Evolutionary conservation across 345 rosid genomes (phyloP).

Genomic region (Salix viminalis): DNA sequence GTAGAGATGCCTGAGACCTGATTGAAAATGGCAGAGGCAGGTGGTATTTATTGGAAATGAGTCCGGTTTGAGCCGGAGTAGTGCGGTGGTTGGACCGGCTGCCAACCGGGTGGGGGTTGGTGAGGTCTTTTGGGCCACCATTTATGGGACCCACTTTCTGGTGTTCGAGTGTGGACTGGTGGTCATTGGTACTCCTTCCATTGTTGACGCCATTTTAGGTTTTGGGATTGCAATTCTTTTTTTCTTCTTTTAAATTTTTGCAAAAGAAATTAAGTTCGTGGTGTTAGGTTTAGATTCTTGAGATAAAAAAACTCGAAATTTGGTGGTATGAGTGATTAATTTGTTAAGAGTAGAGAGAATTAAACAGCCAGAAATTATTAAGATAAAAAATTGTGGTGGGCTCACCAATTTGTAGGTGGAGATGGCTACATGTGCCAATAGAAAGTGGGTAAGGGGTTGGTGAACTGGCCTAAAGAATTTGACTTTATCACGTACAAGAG

Average conservation of each 20-base stretch:
- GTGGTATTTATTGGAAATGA: conserved; percentile 1
- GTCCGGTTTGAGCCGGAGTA: conserved; percentile 12
- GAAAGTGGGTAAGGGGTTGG: too few relatives aligned
- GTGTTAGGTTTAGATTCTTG: not conserved
- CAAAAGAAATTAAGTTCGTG: not conserved
- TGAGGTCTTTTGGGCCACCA: not conserved
- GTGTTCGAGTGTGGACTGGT: not conserved
- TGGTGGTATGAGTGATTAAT: too few relatives aligned
- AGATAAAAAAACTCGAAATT: not conserved
- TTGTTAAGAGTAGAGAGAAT: not conserved
- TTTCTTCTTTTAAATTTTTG: not conserved
- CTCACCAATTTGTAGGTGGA: too few relatives aligned
- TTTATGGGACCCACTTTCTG: not conserved
- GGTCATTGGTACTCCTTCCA: not conserved
- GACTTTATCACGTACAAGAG: too few relatives aligned
- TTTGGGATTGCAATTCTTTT: not conserved
- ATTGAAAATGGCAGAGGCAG: not conserved
- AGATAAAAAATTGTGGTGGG: too few relatives aligned
- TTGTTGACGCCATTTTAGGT: not conserved
- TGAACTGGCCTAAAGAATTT: too few relatives aligned
- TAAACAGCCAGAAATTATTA: too few relatives aligned
- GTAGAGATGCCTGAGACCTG: not conserved
- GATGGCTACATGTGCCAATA: too few relatives aligned
- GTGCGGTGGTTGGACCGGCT: conserved; percentile 1
- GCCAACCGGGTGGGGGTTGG: conserved; percentile 24